These are phyloP conservation scores for Hypseocharis bilobata DNA, from an alignment of 441 rosid species.

Conservation along the genomic window DNA sequence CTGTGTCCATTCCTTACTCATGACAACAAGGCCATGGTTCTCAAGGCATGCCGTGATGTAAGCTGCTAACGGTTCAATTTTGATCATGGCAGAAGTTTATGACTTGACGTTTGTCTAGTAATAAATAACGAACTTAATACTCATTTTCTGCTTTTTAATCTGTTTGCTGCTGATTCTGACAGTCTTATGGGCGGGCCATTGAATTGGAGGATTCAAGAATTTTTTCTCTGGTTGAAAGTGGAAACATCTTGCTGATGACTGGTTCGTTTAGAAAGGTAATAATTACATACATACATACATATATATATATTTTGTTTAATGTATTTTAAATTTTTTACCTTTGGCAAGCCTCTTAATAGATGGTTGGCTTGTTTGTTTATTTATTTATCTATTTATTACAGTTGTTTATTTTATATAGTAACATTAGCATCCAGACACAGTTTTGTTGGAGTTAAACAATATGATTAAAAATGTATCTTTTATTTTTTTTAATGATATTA, in stretches of 20 bases:
- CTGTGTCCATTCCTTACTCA: too few relatives aligned
- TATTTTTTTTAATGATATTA: too few relatives aligned
- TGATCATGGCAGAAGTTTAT: neutral
- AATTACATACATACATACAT: too few relatives aligned
- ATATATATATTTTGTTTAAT: neutral
- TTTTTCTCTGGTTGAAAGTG: constrained; percentile 11
- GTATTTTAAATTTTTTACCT: neutral
- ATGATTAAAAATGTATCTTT: too few relatives aligned
- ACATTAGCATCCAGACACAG: neutral
- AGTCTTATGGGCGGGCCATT: constrained; percentile 62
- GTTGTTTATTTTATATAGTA: neutral
- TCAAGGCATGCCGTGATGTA: neutral
- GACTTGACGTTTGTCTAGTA: neutral
- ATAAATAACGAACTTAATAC: neutral
- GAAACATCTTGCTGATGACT: constrained; percentile 10
- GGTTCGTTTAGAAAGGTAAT: constrained; percentile 7
- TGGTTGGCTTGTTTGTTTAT: neutral
- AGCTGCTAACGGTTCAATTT: neutral
- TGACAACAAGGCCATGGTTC: too few relatives aligned
- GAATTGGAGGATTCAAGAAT: constrained; percentile 9
- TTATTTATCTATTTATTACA: neutral
- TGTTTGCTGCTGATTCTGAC: constrained; percentile 20
- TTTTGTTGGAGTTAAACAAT: too few relatives aligned
- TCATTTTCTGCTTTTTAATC: neutral
- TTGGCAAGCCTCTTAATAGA: too few relatives aligned